Conservation (phyloP, 2,329 filamentous ascomycete genomes). For the Biscogniauxia mediterranea region DNA sequence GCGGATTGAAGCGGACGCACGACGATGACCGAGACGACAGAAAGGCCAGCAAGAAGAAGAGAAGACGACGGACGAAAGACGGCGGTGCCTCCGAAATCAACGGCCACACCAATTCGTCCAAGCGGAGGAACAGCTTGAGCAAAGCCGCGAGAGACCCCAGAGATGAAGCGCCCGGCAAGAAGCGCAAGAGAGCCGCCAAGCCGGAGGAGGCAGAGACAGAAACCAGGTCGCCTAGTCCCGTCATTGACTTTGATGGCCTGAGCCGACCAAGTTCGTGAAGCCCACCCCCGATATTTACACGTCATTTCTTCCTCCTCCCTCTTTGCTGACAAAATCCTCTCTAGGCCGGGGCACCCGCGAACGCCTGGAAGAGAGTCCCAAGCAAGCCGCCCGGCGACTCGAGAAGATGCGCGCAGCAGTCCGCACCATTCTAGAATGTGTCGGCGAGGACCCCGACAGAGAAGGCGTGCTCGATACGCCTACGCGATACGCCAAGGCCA, state of each 20-base stretch:
- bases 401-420: conserved; percentile 61
- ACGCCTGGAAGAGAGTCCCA: conserved; percentile 55
- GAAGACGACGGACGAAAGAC: conserved; percentile 27
- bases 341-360: conserved; percentile 63
- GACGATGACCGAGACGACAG: conserved; percentile 24
- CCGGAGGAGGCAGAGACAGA: conserved; percentile 27
- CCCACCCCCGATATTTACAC: background rate
- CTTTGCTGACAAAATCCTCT: conserved; percentile 17
- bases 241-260: conserved; percentile 62
- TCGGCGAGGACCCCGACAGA: conserved; percentile 66
- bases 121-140: conserved; percentile 54
- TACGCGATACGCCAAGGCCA: conserved; percentile 87
- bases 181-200: conserved; percentile 36
- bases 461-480: conserved; percentile 68
- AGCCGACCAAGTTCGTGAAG: conserved; percentile 52
- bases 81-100: conserved; percentile 33
- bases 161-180: conserved; percentile 46
- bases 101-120: conserved; percentile 29
- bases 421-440: conserved; percentile 64
- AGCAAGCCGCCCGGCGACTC: conserved; percentile 50
- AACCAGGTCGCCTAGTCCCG: conserved; percentile 51
- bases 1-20: conserved; percentile 12
- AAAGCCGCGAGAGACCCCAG: conserved; percentile 61
- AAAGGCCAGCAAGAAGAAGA: conserved; percentile 34
- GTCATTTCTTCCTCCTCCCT: background rate